Percentiles rank a stretch among this genome's conserved stretches.
phyloP scores from a whole-genome alignment of 2,329 filamentous ascomycete species.

The Zymoseptoria brevis region DNA sequence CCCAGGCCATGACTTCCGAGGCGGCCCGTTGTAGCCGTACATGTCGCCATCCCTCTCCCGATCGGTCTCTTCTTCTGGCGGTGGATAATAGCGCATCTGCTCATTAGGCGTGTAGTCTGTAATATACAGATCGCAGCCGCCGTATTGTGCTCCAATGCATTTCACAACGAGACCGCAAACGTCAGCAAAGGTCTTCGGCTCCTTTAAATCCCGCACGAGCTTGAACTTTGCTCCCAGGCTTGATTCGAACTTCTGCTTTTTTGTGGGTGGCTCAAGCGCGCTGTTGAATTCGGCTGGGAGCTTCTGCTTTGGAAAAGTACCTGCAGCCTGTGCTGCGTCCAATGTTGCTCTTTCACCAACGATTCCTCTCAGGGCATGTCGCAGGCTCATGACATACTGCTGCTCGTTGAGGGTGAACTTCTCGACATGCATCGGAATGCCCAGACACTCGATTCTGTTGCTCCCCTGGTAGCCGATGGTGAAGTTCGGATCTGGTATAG shows the following conservation, averaged over 20 bases:
- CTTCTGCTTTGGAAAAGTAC: neutral
- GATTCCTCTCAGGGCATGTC: slow-evolving; percentile 6
- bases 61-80: slow-evolving; percentile 30
- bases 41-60: slow-evolving; percentile 22
- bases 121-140: slow-evolving; percentile 57
- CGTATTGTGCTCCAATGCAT: slow-evolving; percentile 36
- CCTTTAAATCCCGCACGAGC: slow-evolving; percentile 55
- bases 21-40: slow-evolving; percentile 25
- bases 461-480: slow-evolving; percentile 22
- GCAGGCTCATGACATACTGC: slow-evolving; percentile 28
- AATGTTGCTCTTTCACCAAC: neutral
- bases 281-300: neutral
- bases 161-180: slow-evolving; percentile 65
- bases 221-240: slow-evolving; percentile 45
- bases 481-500: slow-evolving; percentile 24
- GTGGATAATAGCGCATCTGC: slow-evolving; percentile 50
- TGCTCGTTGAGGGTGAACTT: slow-evolving; percentile 25
- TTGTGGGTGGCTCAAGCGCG: slow-evolving; percentile 4
- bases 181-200: slow-evolving; percentile 52
- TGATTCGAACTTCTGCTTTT: slow-evolving; percentile 4
- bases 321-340: neutral
- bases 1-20: slow-evolving; percentile 54
- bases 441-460: slow-evolving; percentile 14
- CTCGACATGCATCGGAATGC: slow-evolving; percentile 8
- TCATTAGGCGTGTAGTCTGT: slow-evolving; percentile 75